phyloP scores from a whole-genome alignment of 176 grass and related monocot genomes.

The Cenchrus fungigraminus region DNA sequence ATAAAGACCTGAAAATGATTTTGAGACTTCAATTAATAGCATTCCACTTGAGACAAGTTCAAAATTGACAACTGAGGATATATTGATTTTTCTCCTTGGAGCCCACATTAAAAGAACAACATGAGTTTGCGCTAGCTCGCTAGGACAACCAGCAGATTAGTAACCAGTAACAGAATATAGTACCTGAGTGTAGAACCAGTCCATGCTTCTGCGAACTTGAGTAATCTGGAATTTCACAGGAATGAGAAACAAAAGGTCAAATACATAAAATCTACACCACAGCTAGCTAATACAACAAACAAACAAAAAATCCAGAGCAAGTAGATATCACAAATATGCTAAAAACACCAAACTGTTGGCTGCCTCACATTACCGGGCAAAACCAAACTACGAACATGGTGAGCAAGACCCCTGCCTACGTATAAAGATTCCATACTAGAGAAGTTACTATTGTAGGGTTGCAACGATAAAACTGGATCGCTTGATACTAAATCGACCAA shows the following conservation, averaged over 20 bases:
- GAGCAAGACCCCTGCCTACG: background rate
- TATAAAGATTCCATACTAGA: background rate
- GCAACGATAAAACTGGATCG: background rate
- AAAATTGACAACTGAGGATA: background rate
- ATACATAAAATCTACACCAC: slow-evolving; percentile 11
- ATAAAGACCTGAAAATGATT: background rate
- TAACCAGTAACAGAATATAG: background rate
- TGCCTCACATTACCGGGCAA: background rate
- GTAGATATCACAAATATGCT: slow-evolving; percentile 4
- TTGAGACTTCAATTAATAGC: background rate
- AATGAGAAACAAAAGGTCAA: slow-evolving; percentile 23
- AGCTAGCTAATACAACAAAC: background rate
- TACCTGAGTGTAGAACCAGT: slow-evolving; percentile 91
- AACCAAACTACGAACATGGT: background rate
- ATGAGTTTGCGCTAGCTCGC: background rate
- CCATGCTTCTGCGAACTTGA: slow-evolving; percentile 73
- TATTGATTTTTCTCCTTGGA: background rate
- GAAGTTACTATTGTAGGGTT: background rate
- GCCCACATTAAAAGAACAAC: background rate
- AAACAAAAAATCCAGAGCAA: background rate
- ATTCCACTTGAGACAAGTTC: slow-evolving; percentile 4
- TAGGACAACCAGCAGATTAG: slow-evolving; percentile 1
- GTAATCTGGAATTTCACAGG: slow-evolving; percentile 53
- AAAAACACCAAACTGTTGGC: background rate
- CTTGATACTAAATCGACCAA: background rate